Base-by-base conservation (phyloP, 2,329 filamentous ascomycete species). In the Beauveria rudraprayagi region DNA sequence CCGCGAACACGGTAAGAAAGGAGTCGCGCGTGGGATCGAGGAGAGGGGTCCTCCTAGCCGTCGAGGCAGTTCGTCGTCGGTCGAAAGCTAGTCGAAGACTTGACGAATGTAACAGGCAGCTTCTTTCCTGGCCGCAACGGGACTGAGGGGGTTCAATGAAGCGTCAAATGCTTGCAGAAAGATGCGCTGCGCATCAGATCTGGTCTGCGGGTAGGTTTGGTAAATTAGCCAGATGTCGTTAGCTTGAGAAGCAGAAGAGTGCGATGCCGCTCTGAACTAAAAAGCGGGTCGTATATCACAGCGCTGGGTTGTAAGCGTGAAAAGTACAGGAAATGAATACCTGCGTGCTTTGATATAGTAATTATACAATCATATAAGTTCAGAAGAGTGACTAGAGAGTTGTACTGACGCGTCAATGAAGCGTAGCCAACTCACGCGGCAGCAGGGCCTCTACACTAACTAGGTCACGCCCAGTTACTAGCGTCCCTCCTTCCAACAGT, bases 1-100 rank as follows among this genome's bases (percentile, higher is more conserved):
- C 77, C 77, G 72, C 67, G 61, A 54, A 62, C 62, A 55, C 30
- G 40, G 53, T 30, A 47, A 26, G 44, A 52, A 62, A 62, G 63
- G 66, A 66, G 66, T 63, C 65, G 61, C 66, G 63, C 50, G 59
- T 59, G 61, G 56, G 63, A 63, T 55, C 43, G 50, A 48, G 43
- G 44, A 43, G 58, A 14, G 50, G 28, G 48, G 47, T 6, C 40
- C 50, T 48, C 48, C 28, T 53, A 40, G 37, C 22, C 24, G 37
- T 17, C 19, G 41, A 40, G 55, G 30, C 55, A 26, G 37, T 46
- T 46, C 8, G 37, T 28, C 16, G 57, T 46, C 57, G 50, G 57
- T 53, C 37, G 47, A 43, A 43, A 16, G 46, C 9, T 24, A 48
- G 40, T 22, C 14, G 14, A 34, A 7, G 46, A 26, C 10, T 48